A percentile compares a stretch with the other conserved stretches of the same genome.
Conservation (phyloP, 768 basidiomycete species). For the Termitomyces sp. region DNA sequence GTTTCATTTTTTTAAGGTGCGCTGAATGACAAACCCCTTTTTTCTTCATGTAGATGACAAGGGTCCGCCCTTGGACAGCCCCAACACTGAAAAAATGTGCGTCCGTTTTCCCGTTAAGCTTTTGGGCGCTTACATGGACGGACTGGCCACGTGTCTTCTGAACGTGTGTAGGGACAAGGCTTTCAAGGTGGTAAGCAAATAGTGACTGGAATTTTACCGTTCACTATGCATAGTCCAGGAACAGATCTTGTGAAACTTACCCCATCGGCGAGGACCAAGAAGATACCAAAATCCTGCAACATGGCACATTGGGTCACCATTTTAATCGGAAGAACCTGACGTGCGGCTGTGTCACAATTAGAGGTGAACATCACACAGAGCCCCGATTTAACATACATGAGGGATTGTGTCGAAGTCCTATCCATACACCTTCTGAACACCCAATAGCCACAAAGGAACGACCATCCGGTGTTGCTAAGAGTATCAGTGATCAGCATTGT, state of each 20-base stretch:
- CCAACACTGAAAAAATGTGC: slow-evolving; percentile 96
- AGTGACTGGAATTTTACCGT: slow-evolving; percentile 46
- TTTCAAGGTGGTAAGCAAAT: slow-evolving; percentile 93
- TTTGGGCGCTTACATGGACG: slow-evolving; percentile 73
- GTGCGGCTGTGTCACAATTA: slow-evolving; percentile 52
- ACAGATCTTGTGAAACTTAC: slow-evolving; percentile 23
- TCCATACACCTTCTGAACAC: slow-evolving; percentile 95
- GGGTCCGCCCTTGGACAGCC: slow-evolving; percentile 73
- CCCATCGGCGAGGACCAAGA: slow-evolving; percentile 92
- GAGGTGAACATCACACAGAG: neutral
- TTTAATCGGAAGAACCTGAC: slow-evolving; percentile 88
- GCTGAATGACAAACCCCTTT: slow-evolving; percentile 49
- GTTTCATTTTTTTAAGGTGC: neutral
- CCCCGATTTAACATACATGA: slow-evolving; percentile 44
- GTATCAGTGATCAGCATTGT: neutral
- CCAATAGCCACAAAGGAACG: slow-evolving; percentile 87
- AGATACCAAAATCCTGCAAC: slow-evolving; percentile 92
- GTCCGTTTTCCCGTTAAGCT: slow-evolving; percentile 83
- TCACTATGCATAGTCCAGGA: neutral
- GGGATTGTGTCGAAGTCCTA: slow-evolving; percentile 87
- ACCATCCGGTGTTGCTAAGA: slow-evolving; percentile 74
- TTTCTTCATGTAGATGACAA: slow-evolving; percentile 94
- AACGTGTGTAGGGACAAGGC: slow-evolving; percentile 52
- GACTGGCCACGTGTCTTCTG: slow-evolving; percentile 46
- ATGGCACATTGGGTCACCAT: slow-evolving; percentile 94